Evolutionary conservation across 2,329 filamentous ascomycete genomes (phyloP), one percentile per base, ranked within the genome.

Genomic region (Endothia cerciana): DNA sequence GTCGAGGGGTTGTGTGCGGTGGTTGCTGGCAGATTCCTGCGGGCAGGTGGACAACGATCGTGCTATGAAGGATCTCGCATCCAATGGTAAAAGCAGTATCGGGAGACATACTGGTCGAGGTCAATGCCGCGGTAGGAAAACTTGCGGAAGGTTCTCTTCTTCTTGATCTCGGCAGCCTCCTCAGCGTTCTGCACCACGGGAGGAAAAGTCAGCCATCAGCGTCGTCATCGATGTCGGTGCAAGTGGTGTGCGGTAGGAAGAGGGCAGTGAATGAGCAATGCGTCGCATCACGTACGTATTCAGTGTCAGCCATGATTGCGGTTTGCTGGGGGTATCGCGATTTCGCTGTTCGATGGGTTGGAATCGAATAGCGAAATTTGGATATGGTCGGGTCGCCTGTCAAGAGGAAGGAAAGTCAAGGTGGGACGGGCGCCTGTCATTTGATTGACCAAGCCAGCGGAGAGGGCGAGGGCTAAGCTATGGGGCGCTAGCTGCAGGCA

Each of bases 51-150:
- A 64, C 15, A 60, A 28, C 41, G 33, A 33, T 68, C 60, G 61
- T 38, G 49, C 25, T 38, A 33, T 10, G 8, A 17, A 8, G 3
- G 30, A 28, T 40, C 17, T 61, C 25, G 60, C 30, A 25, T 55
- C 10, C 25, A 22, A 51, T 8, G 33, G 36, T 28, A 13, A 28
- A 11, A 13, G 36, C 13, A 8, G 30, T 41, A 2, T 33, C 59
- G 62, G 45, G 62, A 43, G 73, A 86, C 93, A 79, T 94, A 97
- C 94, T 97, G 92, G 83, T 99, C 95, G 83, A 99, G 94, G 84
- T 99, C 95, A 83, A 99, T 92, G 80, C 95, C 95, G 81, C 95
- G 92, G 92, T 97, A 99, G 76, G 94, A 95, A 83, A 98, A 99
- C 91, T 98, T 99, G 87, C 93, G 92, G 92, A 98, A 97, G 77